Conservation (phyloP, 371 early-diverging fungal species). For the Actinomortierella ambigua region DNA sequence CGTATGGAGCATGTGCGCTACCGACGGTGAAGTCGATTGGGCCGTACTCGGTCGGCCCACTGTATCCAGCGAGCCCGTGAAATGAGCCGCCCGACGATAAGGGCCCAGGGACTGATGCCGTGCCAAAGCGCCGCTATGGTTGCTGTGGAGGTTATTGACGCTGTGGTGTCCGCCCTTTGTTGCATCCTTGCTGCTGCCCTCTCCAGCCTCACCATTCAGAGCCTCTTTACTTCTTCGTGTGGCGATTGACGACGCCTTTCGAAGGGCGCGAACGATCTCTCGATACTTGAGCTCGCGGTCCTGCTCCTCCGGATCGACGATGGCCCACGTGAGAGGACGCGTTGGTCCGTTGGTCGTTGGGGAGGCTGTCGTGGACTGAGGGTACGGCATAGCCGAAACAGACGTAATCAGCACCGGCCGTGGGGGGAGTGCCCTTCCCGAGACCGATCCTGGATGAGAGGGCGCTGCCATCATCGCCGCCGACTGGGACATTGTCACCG, state of each 20-base stretch:
- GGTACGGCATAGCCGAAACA: background rate
- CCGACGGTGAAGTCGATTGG: too few species aligned
- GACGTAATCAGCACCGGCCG: too few species aligned
- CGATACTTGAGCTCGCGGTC: conserved; percentile 30
- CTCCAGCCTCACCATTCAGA: background rate
- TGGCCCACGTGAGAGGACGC: background rate
- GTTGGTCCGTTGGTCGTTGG: background rate
- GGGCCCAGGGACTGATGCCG: too few species aligned
- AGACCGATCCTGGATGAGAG: conserved; percentile 1
- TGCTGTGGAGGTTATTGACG: too few species aligned
- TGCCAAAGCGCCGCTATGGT: too few species aligned
- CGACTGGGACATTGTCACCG: too few species aligned
- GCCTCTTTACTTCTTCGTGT: conserved; percentile 6
- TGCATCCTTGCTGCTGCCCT: background rate
- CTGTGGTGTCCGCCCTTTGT: too few species aligned
- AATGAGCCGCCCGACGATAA: too few species aligned
- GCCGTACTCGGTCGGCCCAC: too few species aligned
- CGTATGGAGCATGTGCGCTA: too few species aligned
- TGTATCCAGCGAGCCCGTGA: too few species aligned
- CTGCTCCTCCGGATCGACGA: conserved; percentile 11
- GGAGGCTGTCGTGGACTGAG: background rate
- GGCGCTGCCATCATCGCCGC: background rate
- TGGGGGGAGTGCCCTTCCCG: too few species aligned
- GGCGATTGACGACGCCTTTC: conserved; percentile 21
- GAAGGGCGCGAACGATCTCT: conserved; percentile 32